Base-by-base conservation (phyloP, 2,329 filamentous ascomycete species). In the Xylariaceae sp. region DNA sequence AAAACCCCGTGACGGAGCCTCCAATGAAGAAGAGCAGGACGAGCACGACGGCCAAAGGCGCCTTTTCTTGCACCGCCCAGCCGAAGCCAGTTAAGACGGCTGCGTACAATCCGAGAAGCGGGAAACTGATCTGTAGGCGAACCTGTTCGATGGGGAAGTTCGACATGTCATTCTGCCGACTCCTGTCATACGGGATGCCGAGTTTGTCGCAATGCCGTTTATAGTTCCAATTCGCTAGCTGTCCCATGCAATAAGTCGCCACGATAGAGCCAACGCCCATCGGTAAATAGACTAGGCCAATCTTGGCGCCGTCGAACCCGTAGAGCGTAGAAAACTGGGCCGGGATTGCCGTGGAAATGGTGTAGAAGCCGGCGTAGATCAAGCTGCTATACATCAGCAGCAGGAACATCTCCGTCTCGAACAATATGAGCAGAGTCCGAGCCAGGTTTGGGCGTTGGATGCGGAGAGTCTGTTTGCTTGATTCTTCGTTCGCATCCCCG, bases 141-240 rank as follows among this genome's bases (percentile, higher is more conserved):
- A 67, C 72, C 18, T 60, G 58, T 47, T 70, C 67, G 42, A 70
- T 67, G 18, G 68, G 67, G 47, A 69, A 70, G 5, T 52, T 65
- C 0, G 59, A 47, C 32, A 74, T 63, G 49, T 73, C 67, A 30
- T 70, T 68, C 54, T 70, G 73, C 40, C 76, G 74, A 47, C 71
- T 76, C 53, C 71, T 73, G 34, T 72, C 73, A 54, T 82, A 74
- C 0, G 72, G 65, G n/a, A 85, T 68, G 10, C 76, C 76, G 1
- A 76, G 68, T 1, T 68, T 70, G 10, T 67, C 66, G 16, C 81
- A 81, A 49, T 80, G 72, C 3, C 81, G 76, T 0, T 75, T 71
- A 64, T 82, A 87, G 60, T 84, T 85, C 71, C 76, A 78, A 63
- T 87, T 84, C 4, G 85, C 71, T 3, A 84, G 51, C 26, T 71